These are phyloP conservation scores for Kluyveromyces starmeri DNA, from an alignment of 805 yeast genomes.

Conservation along the genomic window DNA sequence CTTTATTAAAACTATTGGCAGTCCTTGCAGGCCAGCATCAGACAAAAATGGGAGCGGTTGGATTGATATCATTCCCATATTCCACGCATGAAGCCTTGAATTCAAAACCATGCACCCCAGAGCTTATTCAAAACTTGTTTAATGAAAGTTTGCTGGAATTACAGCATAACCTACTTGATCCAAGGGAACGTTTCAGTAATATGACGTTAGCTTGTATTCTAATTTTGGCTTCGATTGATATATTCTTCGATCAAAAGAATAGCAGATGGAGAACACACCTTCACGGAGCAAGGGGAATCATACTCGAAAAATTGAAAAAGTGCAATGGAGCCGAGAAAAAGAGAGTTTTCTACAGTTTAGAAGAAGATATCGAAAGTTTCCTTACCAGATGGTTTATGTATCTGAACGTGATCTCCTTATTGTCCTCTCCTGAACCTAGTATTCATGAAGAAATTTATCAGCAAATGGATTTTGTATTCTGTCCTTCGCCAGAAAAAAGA, in stretches of 20 bases:
- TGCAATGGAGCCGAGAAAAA: not conserved
- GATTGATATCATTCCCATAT: no score
- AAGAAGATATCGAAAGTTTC: slow-evolving; percentile 32
- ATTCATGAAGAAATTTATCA: not conserved
- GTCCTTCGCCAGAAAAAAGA: slow-evolving; percentile 17
- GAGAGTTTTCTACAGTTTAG: not conserved
- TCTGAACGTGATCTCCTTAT: slow-evolving; percentile 52
- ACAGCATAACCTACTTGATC: slow-evolving; percentile 4
- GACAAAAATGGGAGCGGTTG: slow-evolving; percentile 9
- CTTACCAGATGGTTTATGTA: slow-evolving; percentile 62
- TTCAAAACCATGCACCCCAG: no score
- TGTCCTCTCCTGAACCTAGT: slow-evolving; percentile 40
- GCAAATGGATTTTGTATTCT: slow-evolving; percentile 6
- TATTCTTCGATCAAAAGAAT: slow-evolving; percentile 35
- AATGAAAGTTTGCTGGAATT: slow-evolving; percentile 9
- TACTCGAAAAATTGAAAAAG: slow-evolving; percentile 2
- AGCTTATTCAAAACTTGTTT: slow-evolving; percentile 7
- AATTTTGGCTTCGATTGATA: slow-evolving; percentile 49
- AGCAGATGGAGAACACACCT: slow-evolving; percentile 54
- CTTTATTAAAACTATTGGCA: slow-evolving; percentile 45
- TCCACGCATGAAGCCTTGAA: no score
- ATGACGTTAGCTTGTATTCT: slow-evolving; percentile 33
- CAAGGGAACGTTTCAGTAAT: slow-evolving; percentile 9
- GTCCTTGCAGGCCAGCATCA: slow-evolving; percentile 41
- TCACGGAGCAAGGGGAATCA: slow-evolving; percentile 7